Evolutionary conservation across 768 basidiomycete species (phyloP).

Genomic region (Hortiboletus flavorubellus): DNA sequence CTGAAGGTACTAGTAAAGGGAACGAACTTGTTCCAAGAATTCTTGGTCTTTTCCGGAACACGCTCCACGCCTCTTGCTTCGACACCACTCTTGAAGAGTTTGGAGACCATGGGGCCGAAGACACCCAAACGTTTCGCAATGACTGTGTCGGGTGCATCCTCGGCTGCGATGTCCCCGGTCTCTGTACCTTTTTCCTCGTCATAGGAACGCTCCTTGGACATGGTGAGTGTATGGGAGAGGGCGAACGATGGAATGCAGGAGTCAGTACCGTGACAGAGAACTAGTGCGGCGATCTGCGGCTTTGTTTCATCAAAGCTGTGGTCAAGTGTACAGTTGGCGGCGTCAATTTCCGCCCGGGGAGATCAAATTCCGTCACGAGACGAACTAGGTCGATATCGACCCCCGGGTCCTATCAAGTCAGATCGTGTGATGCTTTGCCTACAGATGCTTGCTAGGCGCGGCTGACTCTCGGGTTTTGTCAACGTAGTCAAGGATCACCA

Average conservation of each 20-base stretch:
- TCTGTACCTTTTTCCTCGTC: conserved; percentile 21
- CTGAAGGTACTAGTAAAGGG: background rate
- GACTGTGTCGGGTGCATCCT: conserved; percentile 27
- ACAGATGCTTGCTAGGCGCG: too few species aligned
- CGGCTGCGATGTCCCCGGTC: conserved; percentile 4
- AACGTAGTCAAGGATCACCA: too few species aligned
- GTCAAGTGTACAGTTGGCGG: too few species aligned
- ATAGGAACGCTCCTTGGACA: conserved; percentile 4
- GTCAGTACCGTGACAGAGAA: too few species aligned
- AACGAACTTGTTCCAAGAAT: conserved; percentile 44
- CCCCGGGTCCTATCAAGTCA: too few species aligned
- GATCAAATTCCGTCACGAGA: too few species aligned
- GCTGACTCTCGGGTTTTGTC: too few species aligned
- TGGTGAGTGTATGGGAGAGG: background rate
- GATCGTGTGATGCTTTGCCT: too few species aligned
- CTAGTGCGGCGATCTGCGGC: too few species aligned
- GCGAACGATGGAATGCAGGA: background rate
- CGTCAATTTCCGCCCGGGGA: too few species aligned
- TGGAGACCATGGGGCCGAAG: conserved; percentile 32
- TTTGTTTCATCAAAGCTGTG: too few species aligned
- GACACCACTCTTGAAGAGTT: conserved; percentile 45
- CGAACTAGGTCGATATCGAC: too few species aligned
- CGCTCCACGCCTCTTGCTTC: conserved; percentile 56
- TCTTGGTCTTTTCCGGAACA: conserved; percentile 45
- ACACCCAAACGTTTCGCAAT: conserved; percentile 31